These are phyloP conservation scores for Mycena vulgaris DNA, from an alignment of 768 basidiomycete species.

Conservation along the genomic window DNA sequence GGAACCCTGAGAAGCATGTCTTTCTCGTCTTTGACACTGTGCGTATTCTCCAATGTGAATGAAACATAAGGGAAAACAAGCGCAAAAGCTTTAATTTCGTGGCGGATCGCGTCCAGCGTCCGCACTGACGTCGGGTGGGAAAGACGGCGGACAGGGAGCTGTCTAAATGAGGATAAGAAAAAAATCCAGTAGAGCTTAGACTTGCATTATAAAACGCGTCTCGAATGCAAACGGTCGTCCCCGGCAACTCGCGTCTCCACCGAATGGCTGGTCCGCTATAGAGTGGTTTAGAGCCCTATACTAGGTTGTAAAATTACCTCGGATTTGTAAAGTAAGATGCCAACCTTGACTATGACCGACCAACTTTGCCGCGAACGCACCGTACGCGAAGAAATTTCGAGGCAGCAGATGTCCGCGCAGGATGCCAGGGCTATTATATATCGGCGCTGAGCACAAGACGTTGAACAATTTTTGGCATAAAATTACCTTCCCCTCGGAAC, in stretches of 20 bases:
- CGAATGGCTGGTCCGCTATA: constrained; percentile 83
- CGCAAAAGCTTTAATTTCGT: constrained; percentile 81
- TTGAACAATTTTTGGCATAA: background rate
- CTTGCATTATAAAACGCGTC: constrained; percentile 93
- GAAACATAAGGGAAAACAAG: constrained; percentile 80
- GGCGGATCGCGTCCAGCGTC: constrained; percentile 77
- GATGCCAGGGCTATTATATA: constrained; percentile 81
- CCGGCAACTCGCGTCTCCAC: constrained; percentile 80
- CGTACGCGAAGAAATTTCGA: constrained; percentile 90
- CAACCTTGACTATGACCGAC: constrained; percentile 86
- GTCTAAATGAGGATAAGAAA: constrained; percentile 22
- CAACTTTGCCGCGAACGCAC: constrained; percentile 72
- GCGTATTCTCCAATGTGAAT: constrained; percentile 76
- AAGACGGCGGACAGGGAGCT: constrained; percentile 87
- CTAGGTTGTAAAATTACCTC: constrained; percentile 1
- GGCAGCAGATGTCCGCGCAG: constrained; percentile 80
- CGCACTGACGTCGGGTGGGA: constrained; percentile 74
- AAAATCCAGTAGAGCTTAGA: constrained; percentile 27
- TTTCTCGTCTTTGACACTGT: constrained; percentile 57
- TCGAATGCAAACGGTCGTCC: constrained; percentile 87
- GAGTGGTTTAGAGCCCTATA: constrained; percentile 74
- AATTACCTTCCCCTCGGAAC: constrained; percentile 92
- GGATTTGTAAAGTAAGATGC: background rate
- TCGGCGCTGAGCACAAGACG: background rate
- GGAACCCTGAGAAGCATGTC: constrained; percentile 72